A percentile compares a stretch with the other conserved stretches of the same genome.
Evolutionary conservation across 2,329 filamentous ascomycete genomes (phyloP).

Genomic region (Graphilbum fragrans): DNA sequence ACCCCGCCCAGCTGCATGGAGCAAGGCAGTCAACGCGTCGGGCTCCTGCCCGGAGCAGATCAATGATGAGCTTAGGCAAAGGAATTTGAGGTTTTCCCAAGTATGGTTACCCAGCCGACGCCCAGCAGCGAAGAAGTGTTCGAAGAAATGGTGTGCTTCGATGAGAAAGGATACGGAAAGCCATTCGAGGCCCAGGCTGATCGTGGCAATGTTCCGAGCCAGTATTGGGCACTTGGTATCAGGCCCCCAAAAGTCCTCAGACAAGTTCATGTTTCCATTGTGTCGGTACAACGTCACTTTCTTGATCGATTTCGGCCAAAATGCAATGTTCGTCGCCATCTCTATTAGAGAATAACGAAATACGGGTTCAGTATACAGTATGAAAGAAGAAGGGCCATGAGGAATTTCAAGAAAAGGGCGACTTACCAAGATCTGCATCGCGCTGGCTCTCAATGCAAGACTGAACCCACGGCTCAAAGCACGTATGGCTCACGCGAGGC

Average conservation of each 20-base stretch:
- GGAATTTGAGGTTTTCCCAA: constrained; percentile 14
- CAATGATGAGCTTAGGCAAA: constrained; percentile 13
- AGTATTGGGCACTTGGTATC: constrained; percentile 4
- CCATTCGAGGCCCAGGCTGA: constrained; percentile 6
- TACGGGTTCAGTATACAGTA: background rate
- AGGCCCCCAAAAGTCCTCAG: constrained; percentile 1
- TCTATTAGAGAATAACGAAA: constrained; percentile 4
- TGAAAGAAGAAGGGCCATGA: background rate
- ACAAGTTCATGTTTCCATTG: constrained; percentile 4
- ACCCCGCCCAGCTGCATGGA: constrained; percentile 11
- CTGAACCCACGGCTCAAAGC: constrained; percentile 13
- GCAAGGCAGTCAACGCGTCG: constrained; percentile 13
- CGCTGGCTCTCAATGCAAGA: constrained; percentile 5
- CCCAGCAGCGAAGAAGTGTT: constrained; percentile 7
- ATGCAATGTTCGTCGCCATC: constrained; percentile 9
- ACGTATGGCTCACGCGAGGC: constrained; percentile 9
- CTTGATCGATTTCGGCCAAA: constrained; percentile 11
- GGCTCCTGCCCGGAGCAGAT: constrained; percentile 10
- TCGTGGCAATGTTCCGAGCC: constrained; percentile 1
- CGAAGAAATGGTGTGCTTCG: constrained; percentile 13
- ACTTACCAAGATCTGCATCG: constrained; percentile 10
- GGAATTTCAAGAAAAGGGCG: background rate
- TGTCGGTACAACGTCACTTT: constrained; percentile 13
- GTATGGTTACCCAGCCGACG: constrained; percentile 4
- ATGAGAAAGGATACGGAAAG: constrained; percentile 6